These are phyloP conservation scores for Tolypocladium amazonense DNA, from an alignment of 2,329 filamentous ascomycete species.

Conservation along the genomic window DNA sequence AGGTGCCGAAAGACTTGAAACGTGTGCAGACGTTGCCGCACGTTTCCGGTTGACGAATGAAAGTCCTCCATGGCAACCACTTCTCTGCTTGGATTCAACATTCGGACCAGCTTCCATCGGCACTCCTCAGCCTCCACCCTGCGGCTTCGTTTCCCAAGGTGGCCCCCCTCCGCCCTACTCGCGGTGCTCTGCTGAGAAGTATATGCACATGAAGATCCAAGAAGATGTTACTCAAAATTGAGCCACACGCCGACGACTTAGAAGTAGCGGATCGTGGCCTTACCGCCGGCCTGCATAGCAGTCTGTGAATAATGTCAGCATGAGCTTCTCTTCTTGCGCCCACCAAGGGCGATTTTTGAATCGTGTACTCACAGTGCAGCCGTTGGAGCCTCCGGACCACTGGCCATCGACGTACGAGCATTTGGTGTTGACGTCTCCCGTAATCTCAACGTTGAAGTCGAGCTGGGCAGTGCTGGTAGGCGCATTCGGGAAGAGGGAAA, in stretches of 20 bases:
- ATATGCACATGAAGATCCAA: slow-evolving; percentile 26
- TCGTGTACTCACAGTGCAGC: slow-evolving; percentile 66
- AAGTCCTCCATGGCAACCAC: neutral
- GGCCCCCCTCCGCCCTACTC: neutral
- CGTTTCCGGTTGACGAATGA: neutral
- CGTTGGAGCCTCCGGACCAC: slow-evolving; percentile 47
- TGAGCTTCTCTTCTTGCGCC: neutral
- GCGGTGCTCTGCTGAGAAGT: slow-evolving; percentile 12
- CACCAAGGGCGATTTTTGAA: neutral
- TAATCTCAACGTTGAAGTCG: slow-evolving; percentile 70
- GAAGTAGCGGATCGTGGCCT: slow-evolving; percentile 34
- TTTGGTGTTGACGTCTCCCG: slow-evolving; percentile 44
- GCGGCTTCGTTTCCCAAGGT: neutral
- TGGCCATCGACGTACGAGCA: slow-evolving; percentile 58
- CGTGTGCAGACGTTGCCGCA: neutral
- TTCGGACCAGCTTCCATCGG: neutral
- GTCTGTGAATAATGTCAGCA: slow-evolving; percentile 22
- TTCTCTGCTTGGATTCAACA: neutral
- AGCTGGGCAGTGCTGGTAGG: slow-evolving; percentile 62
- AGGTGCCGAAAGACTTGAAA: neutral
- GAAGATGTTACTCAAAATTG: slow-evolving; percentile 12
- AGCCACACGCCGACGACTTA: slow-evolving; percentile 8
- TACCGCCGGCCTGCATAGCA: slow-evolving; percentile 27
- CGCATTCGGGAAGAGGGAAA: slow-evolving; percentile 76
- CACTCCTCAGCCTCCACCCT: neutral